Evolutionary conservation across 108 stramenopile genomes (phyloP), one percentile per base, ranked within the genome.

Genomic region (Skeletonema marinoi): DNA sequence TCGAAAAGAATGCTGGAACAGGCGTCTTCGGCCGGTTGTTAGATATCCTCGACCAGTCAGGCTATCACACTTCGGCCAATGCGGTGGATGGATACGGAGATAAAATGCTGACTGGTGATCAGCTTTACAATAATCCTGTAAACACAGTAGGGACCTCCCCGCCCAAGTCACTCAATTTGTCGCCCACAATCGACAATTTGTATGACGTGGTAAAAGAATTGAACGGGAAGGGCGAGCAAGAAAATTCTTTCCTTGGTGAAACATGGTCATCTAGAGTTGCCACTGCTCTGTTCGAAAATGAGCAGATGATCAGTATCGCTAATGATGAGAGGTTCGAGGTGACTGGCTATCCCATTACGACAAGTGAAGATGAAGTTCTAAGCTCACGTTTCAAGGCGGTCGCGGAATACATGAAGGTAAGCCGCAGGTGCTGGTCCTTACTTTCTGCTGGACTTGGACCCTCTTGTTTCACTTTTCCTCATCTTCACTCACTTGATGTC

Each of bases 11-110:
- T 41, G 17, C 36, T 12, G 74, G 81, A 32, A 82, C 81, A 0
- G 81, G 81, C 0, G 63, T 82, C 17, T 64, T 82, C 50, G 81
- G 81, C 12, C 38, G 81, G 44, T 65, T 75, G 29, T 32, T 65
- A 35, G 81, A 76, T 77, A 32, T 48, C 1, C 32, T 78, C 59
- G 64, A 30, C 1, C 5, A 9, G 6, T 0, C 5, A 33, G 74
- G 74, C 16, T 33, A 75, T 42, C 56, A 75, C 14, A 75, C 74
- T 56, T 65, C 74, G 0, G 41, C 74, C 32, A 66, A 68, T 11
- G 56, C 66, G 3, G 74, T 75, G 74, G 74, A 42, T 66, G 65
- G 30, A 46, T 46, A n/a, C n/a, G n/a, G n/a, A n/a, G n/a, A n/a
- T n/a, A n/a, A n/a, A 16, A 75, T 75, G 74, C 54, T 75, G 1